These are phyloP conservation scores for Inga oerstediana DNA, from an alignment of 306 rosid species.

Conservation along the genomic window DNA sequence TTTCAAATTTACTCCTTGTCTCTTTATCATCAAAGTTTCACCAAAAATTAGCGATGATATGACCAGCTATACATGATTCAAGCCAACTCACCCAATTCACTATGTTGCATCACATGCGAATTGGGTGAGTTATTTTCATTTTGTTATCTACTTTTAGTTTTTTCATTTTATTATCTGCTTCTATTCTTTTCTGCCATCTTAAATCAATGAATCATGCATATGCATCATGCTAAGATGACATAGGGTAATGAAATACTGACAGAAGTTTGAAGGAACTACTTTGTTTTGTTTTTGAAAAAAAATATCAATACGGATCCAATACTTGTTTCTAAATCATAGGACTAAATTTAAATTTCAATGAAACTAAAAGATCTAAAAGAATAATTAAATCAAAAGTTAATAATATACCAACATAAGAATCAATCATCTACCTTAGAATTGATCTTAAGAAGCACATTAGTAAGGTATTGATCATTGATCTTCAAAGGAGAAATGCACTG, in stretches of 20 bases:
- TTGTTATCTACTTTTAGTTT: background rate
- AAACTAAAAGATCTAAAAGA: background rate
- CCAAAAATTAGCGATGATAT: background rate
- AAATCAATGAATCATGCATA: background rate
- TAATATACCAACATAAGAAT: slow-evolving; percentile 17
- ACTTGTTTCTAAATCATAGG: background rate
- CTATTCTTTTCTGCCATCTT: background rate
- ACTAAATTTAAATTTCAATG: background rate
- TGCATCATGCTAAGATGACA: background rate
- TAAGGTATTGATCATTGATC: slow-evolving; percentile 81
- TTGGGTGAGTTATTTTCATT: background rate
- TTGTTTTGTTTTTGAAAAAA: background rate
- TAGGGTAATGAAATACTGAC: background rate
- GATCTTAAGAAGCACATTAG: slow-evolving; percentile 87
- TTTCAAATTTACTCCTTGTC: background rate
- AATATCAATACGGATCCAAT: background rate
- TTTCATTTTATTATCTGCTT: background rate
- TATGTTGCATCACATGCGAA: background rate
- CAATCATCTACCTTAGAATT: slow-evolving; percentile 77
- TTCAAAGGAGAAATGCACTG: slow-evolving; percentile 86
- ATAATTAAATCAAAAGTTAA: background rate
- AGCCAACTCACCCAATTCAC: background rate
- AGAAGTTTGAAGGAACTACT: background rate
- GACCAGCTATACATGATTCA: background rate
- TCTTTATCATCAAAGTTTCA: background rate